Evolutionary conservation across 192 early-diverging fungal species (phyloP), one percentile per base, ranked within the genome.

Genomic region (Linnemannia schmuckeri): DNA sequence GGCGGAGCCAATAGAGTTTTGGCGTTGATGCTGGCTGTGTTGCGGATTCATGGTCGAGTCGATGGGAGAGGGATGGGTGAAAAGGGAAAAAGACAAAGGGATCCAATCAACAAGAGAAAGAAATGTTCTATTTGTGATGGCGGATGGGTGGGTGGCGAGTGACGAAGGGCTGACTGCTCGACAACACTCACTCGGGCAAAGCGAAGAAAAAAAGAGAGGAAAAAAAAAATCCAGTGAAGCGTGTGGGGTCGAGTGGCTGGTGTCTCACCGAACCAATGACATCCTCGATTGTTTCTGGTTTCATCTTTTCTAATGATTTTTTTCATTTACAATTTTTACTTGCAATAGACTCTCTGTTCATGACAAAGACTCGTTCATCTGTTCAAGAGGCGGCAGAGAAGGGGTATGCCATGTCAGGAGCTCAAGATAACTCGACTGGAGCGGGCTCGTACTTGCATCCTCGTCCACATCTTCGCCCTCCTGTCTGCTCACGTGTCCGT

Each of bases 31-130:
- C 68, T 71, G 77, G 77, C 75, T 52, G 40, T 75, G 76, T 47
- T 78, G 82, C n/a, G 72, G 72, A 55, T 83, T 75, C 82, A 83
- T 83, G 61, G 47, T 77, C 20, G 10, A 22, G 20, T 74, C 41
- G 30, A 46, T 37, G 33, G 74, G 52, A 18, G 6, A 24, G n/a
- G 35, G 22, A 47, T 20, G 47, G 38, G 15, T 30, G 44, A 57
- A 76, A 33, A 30, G 63, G 38, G 61, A 52, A 15, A 66, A 44
- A 40, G 74, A 76, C n/a, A 80, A 63, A 63, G 52, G 70, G 35
- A 40, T 30, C 54, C n/a, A 30, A 42, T 74, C 30, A 49, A 49
- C 40, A 49, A 35, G 47, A 2, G 27, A 22, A 74, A 44, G 6
- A 72, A 72, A 72, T 40, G 70, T 12, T 27, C n/a, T 24, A 22